Evolutionary conservation across 2,329 filamentous ascomycete genomes (phyloP), one percentile per base, ranked within the genome.

Genomic region (Fusarium sp.): DNA sequence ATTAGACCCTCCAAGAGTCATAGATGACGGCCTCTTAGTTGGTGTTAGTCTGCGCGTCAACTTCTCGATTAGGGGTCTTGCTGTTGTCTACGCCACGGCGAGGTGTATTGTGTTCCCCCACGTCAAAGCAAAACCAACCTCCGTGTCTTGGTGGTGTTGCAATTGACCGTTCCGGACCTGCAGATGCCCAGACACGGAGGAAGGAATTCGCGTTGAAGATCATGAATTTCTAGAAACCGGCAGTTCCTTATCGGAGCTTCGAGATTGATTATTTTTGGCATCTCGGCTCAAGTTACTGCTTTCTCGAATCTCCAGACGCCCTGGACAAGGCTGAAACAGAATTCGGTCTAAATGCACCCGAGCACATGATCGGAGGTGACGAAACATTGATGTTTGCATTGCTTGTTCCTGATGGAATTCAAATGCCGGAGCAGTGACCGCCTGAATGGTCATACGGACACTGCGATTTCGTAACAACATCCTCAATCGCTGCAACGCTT

Each of bases 101-200:
- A 65, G 35, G 42, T 66, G 45, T 45, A 57, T 47, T 20, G n/a
- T 22, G 33, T 57, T 42, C 67, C 71, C 71, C 71, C 71, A 74
- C 71, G 57, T 45, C 64, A 45, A 66, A 41, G 48, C 31, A 52
- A 52, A 26, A 52, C 33, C 33, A 33, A 49, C 56, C 48, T 63
- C 47, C 59, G 61, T 60, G 36, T 44, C 63, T 49, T 70, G 35
- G 52, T 55, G 47, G 41, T 70, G 58, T 58, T 70, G 42, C 47
- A 70, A 70, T 73, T 55, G 71, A 42, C 58, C 41, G 60, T 67
- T 63, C 70, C 71, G 71, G 62, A 68, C 62, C 54, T 72, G 58
- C 71, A 73, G 71, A 63, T 51, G 54, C 58, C 45, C 56, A 64
- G 63, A 28, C 47, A 42, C 45, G 48, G 54, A 56, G 52, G 13